Base-by-base conservation (phyloP, 352 stramenopile species). In the Halophytophthora polymorphica region DNA sequence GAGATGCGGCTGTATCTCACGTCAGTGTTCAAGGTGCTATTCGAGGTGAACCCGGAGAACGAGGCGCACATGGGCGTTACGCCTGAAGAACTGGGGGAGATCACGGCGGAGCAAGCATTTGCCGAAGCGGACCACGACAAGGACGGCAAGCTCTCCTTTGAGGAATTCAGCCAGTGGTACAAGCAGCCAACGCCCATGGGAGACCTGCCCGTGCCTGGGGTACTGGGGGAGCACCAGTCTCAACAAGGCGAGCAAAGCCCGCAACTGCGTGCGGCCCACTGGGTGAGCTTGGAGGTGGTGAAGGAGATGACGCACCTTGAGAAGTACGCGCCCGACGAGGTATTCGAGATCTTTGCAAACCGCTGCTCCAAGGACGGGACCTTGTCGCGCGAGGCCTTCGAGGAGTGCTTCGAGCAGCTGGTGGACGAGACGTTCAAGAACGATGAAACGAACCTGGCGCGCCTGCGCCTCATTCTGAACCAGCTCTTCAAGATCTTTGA, bases 291-390 rank as follows among this genome's bases (percentile, higher is more conserved):
- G 17, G 55, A 89, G 47, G 64, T 86, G 11, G 83, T 95, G 19
- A 88, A 90, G 50, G 65, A 92, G 59, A 88, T 95, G 66, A 96
- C 86, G 1, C 81, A 88, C 29, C 44, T 95, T 35, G 77, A 90
- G 22, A 86, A 90, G 50, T 90, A 88, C 53, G 67, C 82, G 3
- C 78, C 86, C 0, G 71, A 85, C 23, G 83, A 93, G 58, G 83
- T 96, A 14, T 96, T 96, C 55, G 84, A 91, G 53, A 71, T 93
- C 8, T 92, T 96, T 64, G 86, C 86, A 12, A 86, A 88, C 33
- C 73, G 77, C n/a, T 90, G 78, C 53, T 66, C 67, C 4, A 78
- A 95, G 7, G 79, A 93, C 38, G 81, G 80, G 6, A 90, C 74
- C 23, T 76, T 93, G 49, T 89, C 78, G 12, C 83, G 81, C 5